Percentiles rank a stretch among this genome's conserved stretches.
These are phyloP conservation scores for Colletotrichum tropicale DNA, from an alignment of 2,329 filamentous ascomycete genomes.

Conservation along the genomic window DNA sequence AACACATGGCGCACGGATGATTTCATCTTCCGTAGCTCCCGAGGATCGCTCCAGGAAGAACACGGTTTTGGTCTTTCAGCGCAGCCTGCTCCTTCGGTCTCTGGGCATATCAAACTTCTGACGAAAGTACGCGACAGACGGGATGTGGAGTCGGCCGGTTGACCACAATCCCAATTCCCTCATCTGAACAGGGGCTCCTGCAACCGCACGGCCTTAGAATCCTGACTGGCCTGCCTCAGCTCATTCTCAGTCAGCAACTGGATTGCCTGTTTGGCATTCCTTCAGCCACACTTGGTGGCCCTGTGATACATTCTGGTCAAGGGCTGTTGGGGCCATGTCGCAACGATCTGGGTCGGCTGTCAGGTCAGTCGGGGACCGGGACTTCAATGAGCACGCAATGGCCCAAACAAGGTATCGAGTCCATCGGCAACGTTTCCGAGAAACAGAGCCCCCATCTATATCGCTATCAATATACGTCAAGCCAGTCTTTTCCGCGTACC, in stretches of 20 bases:
- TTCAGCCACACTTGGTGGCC: neutral
- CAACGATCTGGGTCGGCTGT: neutral
- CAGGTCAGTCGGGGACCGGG: neutral
- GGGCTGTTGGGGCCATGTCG: neutral
- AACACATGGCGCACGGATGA: conserved; percentile 1
- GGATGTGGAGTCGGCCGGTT: neutral
- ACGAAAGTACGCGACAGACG: neutral
- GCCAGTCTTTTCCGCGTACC: neutral
- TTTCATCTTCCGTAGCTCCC: neutral
- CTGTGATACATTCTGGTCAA: neutral
- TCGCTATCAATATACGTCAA: neutral
- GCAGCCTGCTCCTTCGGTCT: neutral
- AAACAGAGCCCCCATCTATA: neutral
- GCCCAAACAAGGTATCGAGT: neutral
- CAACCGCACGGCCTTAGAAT: neutral
- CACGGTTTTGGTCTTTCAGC: neutral
- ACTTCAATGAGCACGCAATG: neutral
- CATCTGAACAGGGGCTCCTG: neutral
- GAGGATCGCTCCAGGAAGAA: neutral
- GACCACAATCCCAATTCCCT: neutral
- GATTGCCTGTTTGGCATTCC: neutral
- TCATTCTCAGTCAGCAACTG: neutral
- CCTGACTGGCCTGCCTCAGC: neutral
- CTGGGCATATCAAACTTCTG: neutral
- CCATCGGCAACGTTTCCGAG: neutral